Percentiles rank a stretch among this genome's conserved stretches.
Evolutionary conservation across 225 moss, liverwort and hornwort species (phyloP).

Genomic region (Ulota crispa): DNA sequence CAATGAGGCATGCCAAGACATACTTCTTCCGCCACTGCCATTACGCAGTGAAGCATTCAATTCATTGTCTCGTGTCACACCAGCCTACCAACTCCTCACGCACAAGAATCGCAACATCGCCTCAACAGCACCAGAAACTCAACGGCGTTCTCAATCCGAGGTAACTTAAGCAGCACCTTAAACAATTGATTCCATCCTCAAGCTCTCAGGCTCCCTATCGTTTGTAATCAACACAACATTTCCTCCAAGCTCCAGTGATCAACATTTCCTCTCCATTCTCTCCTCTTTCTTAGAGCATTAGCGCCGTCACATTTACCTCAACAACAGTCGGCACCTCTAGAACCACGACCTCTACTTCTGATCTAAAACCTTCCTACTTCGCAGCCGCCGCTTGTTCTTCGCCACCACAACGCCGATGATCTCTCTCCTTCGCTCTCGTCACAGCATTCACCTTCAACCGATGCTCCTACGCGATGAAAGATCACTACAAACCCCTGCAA

Average conservation of each 20-base stretch:
- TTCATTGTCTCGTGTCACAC: conserved; percentile 25
- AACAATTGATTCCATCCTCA: conserved; percentile 12
- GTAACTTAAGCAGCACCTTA: not conserved
- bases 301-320: conserved; percentile 10
- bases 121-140: not conserved
- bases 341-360: not conserved
- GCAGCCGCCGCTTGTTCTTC: not conserved
- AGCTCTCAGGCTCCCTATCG: not conserved
- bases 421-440: not conserved
- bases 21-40: conserved; percentile 25
- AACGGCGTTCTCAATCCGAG: conserved; percentile 7
- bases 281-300: not conserved
- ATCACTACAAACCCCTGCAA: not conserved
- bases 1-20: conserved; percentile 11
- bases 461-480: not conserved
- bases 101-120: conserved; percentile 14
- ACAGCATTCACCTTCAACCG: not conserved
- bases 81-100: conserved; percentile 32
- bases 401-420: not conserved
- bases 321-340: not conserved
- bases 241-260: not conserved
- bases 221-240: not conserved
- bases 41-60: conserved; percentile 12
- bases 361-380: not conserved
- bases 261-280: not conserved